Evolutionary conservation across 768 basidiomycete genomes (phyloP), one percentile per base, ranked within the genome.

Genomic region (Lanmaoa pseudosensibilis): DNA sequence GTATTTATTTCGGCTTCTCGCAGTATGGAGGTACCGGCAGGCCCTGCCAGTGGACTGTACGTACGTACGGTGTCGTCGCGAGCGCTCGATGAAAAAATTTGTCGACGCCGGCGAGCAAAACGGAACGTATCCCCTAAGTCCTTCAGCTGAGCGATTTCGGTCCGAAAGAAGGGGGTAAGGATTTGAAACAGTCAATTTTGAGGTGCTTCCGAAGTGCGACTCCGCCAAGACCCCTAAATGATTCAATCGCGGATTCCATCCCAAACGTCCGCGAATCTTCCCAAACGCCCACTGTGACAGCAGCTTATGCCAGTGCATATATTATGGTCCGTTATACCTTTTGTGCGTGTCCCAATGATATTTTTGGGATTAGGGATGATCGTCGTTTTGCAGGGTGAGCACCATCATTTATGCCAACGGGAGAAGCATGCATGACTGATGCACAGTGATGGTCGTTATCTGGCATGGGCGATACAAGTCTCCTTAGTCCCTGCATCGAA

Each of bases 11-110:
- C 27, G 44, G 39, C 16, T 23, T 34, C 41, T 7, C 33, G 33
- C 18, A 32, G 46, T n/a, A n/a, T n/a, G n/a, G n/a, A n/a, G n/a
- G n/a, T n/a, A 2, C 50, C 50, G 54, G 15, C 27, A 25, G 56
- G 56, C 50, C 23, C 49, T 58, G 45, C n/a, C n/a, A n/a, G n/a
- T n/a, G 13, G 47, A 34, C 53, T 30, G 57, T 58, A 27, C 27
- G 27, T 27, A 27, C 27, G 27, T 27, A 23, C 41, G 27, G 6
- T 25, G 7, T 25, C 30, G 15, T 30, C 25, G 41, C 23, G 32
- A 32, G 21, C 15, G 16, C 19, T 36, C 11, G 30, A 40, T 32
- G 10, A 44, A 16, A 38, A 13, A 30, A 30, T 30, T 12, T 30
- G 37, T 45, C 48, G 55, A 38, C 5, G 16, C 51, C 27, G 27